phyloP scores from a whole-genome alignment of 345 rosid genomes.

The Pugionium cornutum region DNA sequence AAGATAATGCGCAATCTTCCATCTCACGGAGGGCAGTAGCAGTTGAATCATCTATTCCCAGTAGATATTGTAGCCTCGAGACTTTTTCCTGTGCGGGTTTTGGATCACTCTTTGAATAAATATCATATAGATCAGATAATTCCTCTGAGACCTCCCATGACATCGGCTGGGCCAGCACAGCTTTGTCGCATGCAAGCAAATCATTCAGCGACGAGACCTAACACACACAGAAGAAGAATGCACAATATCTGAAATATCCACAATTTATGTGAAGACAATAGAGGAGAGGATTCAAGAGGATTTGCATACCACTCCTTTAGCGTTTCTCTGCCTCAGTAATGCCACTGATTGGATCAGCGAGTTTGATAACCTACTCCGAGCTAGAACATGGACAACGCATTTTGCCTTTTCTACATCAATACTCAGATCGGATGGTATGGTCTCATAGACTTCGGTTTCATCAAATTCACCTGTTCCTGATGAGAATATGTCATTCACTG shows the following conservation, averaged over 20 bases:
- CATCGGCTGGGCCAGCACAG: conserved; percentile 75
- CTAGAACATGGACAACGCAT: conserved; percentile 68
- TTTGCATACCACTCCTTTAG: conserved; percentile 68
- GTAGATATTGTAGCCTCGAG: conserved; percentile 73
- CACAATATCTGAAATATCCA: conserved; percentile 57
- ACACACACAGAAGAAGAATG: neutral
- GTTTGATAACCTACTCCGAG: conserved; percentile 68
- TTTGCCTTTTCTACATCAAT: conserved; percentile 76
- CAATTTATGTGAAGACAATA: conserved; percentile 49
- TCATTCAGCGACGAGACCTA: conserved; percentile 85
- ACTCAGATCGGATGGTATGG: conserved; percentile 83
- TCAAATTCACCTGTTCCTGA: conserved; percentile 97
- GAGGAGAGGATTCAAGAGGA: conserved; percentile 30
- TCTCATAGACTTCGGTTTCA: conserved; percentile 78
- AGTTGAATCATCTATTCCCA: conserved; percentile 75
- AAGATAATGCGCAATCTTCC: conserved; percentile 52
- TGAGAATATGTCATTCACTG: conserved; percentile 86
- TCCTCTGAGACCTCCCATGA: conserved; percentile 91
- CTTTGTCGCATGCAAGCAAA: conserved; percentile 93
- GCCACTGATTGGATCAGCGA: conserved; percentile 93
- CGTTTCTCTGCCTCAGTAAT: conserved; percentile 79
- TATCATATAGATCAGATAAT: conserved; percentile 64
- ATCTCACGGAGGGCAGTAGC: conserved; percentile 58
- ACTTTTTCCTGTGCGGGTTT: conserved; percentile 68
- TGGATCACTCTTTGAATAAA: conserved; percentile 65